Evolutionary conservation across 2,329 filamentous ascomycete genomes (phyloP).

Genomic region (Alternaria atra): DNA sequence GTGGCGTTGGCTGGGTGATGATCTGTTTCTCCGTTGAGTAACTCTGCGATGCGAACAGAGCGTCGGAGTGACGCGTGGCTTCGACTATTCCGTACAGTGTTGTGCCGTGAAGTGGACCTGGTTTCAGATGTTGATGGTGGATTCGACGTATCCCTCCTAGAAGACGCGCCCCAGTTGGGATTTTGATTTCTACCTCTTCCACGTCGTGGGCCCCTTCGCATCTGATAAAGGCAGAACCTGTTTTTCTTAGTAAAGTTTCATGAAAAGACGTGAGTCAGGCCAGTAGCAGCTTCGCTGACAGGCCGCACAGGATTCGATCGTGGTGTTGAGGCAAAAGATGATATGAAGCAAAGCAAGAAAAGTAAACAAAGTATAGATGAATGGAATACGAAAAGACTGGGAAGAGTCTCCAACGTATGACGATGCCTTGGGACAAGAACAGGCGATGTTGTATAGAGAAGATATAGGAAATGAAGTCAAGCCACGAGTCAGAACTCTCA

Average conservation of each 20-base stretch:
- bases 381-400: constrained; percentile 11
- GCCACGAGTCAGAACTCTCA: constrained; percentile 47
- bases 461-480: constrained; percentile 47
- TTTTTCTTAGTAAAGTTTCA: constrained; percentile 40
- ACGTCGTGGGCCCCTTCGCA: constrained; percentile 48
- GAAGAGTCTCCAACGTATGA: constrained; percentile 26
- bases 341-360: constrained; percentile 9
- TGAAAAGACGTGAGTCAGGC: constrained; percentile 20
- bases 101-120: constrained; percentile 23
- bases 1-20: constrained; percentile 25
- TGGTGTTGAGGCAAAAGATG: constrained; percentile 25
- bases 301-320: constrained; percentile 26
- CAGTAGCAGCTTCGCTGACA: constrained; percentile 35
- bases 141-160: constrained; percentile 38
- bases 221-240: constrained; percentile 47
- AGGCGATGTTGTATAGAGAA: constrained; percentile 19
- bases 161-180: constrained; percentile 36
- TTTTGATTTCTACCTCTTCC: constrained; percentile 49
- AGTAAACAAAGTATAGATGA: constrained; percentile 8
- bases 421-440: constrained; percentile 20
- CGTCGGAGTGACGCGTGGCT: constrained; percentile 39
- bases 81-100: constrained; percentile 25
- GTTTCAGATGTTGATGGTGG: constrained; percentile 21
- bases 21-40: constrained; percentile 38
- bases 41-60: constrained; percentile 45